phyloP scores from a whole-genome alignment of 257 asterid species.

The Perilla frutescens region DNA sequence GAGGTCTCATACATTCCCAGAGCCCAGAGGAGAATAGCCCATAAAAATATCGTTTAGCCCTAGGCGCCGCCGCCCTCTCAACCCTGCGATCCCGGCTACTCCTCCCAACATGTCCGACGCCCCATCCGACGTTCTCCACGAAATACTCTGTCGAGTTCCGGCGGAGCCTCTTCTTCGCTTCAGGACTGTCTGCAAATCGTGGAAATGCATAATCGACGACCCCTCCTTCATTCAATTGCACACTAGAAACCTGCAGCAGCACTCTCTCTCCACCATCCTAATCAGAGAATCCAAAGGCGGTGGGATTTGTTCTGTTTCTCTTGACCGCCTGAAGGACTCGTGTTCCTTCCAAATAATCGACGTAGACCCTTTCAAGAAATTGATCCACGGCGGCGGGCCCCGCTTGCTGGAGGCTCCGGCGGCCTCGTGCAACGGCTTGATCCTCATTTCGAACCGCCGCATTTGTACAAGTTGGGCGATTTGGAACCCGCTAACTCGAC shows the following conservation, averaged over 20 bases:
- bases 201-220: constrained; percentile 7
- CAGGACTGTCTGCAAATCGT: constrained; percentile 24
- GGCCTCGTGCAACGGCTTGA: neutral
- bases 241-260: neutral
- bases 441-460: constrained; percentile 5
- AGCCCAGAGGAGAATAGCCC: too few species aligned
- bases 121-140: neutral
- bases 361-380: neutral
- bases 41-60: too few species aligned
- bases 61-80: too few species aligned
- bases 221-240: constrained; percentile 6
- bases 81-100: too few species aligned
- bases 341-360: neutral
- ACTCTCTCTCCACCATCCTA: neutral
- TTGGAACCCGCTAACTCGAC: constrained; percentile 24
- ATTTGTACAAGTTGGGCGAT: constrained; percentile 2
- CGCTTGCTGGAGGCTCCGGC: neutral
- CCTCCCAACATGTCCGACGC: too few species aligned
- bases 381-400: neutral
- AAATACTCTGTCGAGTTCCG: constrained; percentile 17
- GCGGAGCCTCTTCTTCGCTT: constrained; percentile 20
- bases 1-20: too few species aligned
- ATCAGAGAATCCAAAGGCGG: neutral
- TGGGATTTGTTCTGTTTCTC: neutral
- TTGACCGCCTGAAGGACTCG: neutral